These are phyloP conservation scores for Tetraselmis chui DNA, from an alignment of 139 green algal genomes.

Conservation along the genomic window DNA sequence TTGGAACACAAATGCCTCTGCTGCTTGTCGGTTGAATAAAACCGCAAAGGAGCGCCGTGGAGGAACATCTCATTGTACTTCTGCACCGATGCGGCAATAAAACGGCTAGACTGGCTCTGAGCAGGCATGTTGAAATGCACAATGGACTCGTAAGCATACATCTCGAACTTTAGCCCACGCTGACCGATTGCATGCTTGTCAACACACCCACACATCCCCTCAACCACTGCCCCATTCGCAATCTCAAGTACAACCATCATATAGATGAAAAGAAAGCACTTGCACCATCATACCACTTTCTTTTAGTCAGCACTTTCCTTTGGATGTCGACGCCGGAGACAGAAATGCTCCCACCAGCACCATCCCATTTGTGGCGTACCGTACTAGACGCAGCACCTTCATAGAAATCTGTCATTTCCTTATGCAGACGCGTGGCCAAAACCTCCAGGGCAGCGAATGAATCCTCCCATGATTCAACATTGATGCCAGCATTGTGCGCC, in stretches of 20 bases:
- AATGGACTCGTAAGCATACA: background rate
- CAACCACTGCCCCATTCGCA: background rate
- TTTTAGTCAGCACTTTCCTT: background rate
- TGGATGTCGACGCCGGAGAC: background rate
- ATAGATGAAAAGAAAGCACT: background rate
- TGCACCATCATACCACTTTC: background rate
- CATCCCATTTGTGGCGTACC: background rate
- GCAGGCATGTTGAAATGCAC: background rate
- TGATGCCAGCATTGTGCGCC: background rate
- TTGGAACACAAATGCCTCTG: too few species aligned
- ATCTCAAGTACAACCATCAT: background rate
- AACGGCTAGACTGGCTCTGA: too few species aligned
- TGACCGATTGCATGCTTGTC: background rate
- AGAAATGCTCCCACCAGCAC: background rate
- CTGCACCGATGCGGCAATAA: too few species aligned
- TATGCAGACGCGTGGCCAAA: background rate
- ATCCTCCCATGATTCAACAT: background rate
- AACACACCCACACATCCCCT: background rate
- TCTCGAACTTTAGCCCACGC: background rate
- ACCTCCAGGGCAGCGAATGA: background rate
- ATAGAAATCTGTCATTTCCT: too few species aligned
- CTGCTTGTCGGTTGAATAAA: too few species aligned
- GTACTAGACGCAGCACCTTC: background rate
- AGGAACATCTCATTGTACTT: too few species aligned
- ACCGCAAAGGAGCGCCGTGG: too few species aligned